Percentiles rank a stretch among this genome's conserved stretches.
These are phyloP conservation scores for Starmerella ratchasimensis DNA, from an alignment of 805 yeast genomes.

Conservation along the genomic window DNA sequence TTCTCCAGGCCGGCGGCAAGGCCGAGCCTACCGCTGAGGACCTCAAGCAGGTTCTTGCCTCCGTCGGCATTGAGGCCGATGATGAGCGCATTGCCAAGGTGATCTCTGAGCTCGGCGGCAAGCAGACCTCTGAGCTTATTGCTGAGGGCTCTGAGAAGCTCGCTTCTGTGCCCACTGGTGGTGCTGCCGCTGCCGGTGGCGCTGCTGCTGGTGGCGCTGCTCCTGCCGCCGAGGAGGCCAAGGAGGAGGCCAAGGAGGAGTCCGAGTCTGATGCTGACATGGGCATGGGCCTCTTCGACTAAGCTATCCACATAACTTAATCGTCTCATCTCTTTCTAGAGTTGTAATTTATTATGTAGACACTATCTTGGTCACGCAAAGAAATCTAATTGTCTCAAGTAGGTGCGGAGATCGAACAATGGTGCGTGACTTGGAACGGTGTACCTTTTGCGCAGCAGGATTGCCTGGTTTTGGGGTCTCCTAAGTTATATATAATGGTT, in stretches of 20 bases:
- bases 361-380: too few relatives aligned
- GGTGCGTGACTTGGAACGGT: not conserved
- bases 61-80: slow-evolving; percentile 95
- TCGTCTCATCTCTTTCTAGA: too few relatives aligned
- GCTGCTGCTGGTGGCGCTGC: slow-evolving; percentile 58
- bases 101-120: slow-evolving; percentile 82
- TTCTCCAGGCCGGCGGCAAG: slow-evolving; percentile 95
- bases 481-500: too few relatives aligned
- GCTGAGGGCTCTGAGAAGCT: slow-evolving; percentile 93
- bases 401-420: not conserved
- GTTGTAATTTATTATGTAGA: not conserved
- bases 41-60: slow-evolving; percentile 72
- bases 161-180: slow-evolving; percentile 96
- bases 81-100: slow-evolving; percentile 71
- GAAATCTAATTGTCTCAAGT: not conserved
- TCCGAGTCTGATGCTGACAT: slow-evolving; percentile 31
- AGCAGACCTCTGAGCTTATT: slow-evolving; percentile 75
- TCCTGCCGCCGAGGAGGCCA: slow-evolving; percentile 57
- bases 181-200: slow-evolving; percentile 78
- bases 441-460: too few relatives aligned
- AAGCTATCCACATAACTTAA: slow-evolving; percentile 27
- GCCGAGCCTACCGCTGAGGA: slow-evolving; percentile 87
- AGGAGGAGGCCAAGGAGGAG: slow-evolving; percentile 48
- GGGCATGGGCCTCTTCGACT: slow-evolving; percentile 94
- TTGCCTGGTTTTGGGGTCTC: too few relatives aligned